Evolutionary conservation across 371 early-diverging fungal genomes (phyloP).

Genomic region (Mortierella sp.): DNA sequence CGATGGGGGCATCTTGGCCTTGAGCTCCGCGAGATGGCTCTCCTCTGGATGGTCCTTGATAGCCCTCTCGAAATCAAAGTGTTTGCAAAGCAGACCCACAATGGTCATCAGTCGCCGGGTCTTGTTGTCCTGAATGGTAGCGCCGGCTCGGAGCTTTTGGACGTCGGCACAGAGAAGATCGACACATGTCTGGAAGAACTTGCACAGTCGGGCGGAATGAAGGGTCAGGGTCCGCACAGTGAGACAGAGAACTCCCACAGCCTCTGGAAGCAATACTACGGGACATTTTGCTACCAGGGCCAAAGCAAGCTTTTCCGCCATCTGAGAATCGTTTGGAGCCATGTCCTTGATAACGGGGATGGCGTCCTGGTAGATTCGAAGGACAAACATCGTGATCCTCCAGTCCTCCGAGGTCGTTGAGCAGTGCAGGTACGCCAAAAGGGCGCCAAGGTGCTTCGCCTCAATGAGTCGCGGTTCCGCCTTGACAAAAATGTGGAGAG

Average conservation of each 20-base stretch:
- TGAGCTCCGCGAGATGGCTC: conserved; percentile 49
- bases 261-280: conserved; percentile 69
- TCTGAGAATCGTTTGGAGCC: conserved; percentile 11
- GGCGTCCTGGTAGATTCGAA: conserved; percentile 41
- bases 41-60: conserved; percentile 61
- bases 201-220: conserved; percentile 72
- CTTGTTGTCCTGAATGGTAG: conserved; percentile 54
- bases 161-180: conserved; percentile 55
- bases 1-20: conserved; percentile 20
- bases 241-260: conserved; percentile 81
- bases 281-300: conserved; percentile 48
- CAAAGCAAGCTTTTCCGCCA: conserved; percentile 21
- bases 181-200: conserved; percentile 72
- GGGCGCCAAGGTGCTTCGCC: conserved; percentile 40
- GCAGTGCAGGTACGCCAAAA: conserved; percentile 35
- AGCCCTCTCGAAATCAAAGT: conserved; percentile 83
- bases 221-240: conserved; percentile 75
- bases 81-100: conserved; percentile 76
- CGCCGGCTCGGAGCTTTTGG: conserved; percentile 57
- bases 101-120: conserved; percentile 72
- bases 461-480: conserved; percentile 35
- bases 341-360: conserved; percentile 29
- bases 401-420: conserved; percentile 42
- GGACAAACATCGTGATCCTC: conserved; percentile 47
- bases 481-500: conserved; percentile 38